phyloP scores from a whole-genome alignment of 139 green algal genomes.

The Monoraphidium neglectum region DNA sequence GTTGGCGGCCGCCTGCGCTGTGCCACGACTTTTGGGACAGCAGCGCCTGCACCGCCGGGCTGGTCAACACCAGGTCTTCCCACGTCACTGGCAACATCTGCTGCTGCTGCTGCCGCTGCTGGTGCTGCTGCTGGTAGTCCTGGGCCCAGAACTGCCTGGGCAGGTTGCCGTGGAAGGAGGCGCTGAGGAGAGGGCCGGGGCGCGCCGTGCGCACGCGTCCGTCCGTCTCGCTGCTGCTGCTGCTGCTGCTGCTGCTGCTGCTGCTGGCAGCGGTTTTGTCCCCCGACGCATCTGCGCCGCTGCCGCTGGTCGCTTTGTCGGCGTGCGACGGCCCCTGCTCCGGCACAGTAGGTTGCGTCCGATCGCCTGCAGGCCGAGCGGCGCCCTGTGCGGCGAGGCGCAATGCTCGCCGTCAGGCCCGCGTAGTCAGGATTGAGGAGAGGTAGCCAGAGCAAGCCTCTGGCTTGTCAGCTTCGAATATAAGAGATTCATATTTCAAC shows the following conservation, averaged over 20 bases:
- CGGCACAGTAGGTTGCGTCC: too few relatives aligned
- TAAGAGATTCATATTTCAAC: neutral
- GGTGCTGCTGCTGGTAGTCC: neutral
- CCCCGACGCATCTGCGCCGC: neutral
- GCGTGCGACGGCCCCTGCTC: too few relatives aligned
- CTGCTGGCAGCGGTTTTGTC: neutral
- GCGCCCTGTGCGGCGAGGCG: neutral
- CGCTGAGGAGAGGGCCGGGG: neutral
- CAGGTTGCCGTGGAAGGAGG: conserved; percentile 16
- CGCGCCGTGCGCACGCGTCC: neutral
- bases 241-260: conserved; percentile 17
- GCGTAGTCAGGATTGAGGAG: neutral
- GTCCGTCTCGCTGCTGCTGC: neutral
- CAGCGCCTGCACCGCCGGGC: neutral
- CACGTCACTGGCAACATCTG: neutral
- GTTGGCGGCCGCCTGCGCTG: neutral
- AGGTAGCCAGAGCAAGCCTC: neutral
- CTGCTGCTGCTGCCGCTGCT: neutral
- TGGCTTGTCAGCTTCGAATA: neutral
- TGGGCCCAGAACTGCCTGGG: conserved; percentile 11
- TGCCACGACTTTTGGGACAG: neutral
- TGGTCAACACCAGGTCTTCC: neutral
- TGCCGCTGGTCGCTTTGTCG: too few relatives aligned
- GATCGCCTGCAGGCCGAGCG: too few relatives aligned
- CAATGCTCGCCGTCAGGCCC: too few relatives aligned